These are phyloP conservation scores for Corchorus capsularis DNA, from an alignment of 345 rosid species.

Conservation along the genomic window DNA sequence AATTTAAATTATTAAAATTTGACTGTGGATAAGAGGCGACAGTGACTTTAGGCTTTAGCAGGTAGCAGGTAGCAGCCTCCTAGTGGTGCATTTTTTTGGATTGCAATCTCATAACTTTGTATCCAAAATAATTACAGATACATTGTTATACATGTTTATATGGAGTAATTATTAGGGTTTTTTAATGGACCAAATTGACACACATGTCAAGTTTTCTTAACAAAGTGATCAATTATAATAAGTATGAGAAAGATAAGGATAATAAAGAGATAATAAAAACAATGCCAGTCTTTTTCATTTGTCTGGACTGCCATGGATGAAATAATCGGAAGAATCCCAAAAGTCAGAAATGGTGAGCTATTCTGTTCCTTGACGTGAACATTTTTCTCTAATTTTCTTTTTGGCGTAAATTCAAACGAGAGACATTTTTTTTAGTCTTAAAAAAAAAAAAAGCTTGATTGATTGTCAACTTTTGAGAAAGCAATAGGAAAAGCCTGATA, in stretches of 20 bases:
- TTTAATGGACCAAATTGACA: too few relatives aligned
- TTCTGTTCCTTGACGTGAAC: background rate
- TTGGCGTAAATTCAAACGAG: background rate
- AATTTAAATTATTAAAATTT: too few relatives aligned
- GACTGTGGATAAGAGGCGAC: too few relatives aligned
- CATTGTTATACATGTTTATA: too few relatives aligned
- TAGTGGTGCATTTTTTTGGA: too few relatives aligned
- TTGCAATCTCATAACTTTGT: too few relatives aligned
- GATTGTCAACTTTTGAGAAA: background rate
- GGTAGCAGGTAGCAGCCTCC: too few relatives aligned
- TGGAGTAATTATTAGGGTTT: too few relatives aligned
- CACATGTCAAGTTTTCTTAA: too few relatives aligned
- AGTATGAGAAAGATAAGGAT: background rate
- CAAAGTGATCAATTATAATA: too few relatives aligned
- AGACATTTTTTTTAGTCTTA: background rate
- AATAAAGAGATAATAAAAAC: background rate
- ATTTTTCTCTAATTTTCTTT: background rate
- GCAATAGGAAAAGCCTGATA: background rate
- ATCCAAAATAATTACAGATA: too few relatives aligned
- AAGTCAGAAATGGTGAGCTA: background rate
- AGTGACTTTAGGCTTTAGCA: too few relatives aligned
- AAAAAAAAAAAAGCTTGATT: background rate
- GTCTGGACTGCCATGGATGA: background rate
- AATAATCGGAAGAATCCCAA: background rate
- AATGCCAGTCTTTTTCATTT: background rate